Evolutionary conservation across 2,329 filamentous ascomycete genomes (phyloP).

Genomic region (Trichophyton verrucosum): DNA sequence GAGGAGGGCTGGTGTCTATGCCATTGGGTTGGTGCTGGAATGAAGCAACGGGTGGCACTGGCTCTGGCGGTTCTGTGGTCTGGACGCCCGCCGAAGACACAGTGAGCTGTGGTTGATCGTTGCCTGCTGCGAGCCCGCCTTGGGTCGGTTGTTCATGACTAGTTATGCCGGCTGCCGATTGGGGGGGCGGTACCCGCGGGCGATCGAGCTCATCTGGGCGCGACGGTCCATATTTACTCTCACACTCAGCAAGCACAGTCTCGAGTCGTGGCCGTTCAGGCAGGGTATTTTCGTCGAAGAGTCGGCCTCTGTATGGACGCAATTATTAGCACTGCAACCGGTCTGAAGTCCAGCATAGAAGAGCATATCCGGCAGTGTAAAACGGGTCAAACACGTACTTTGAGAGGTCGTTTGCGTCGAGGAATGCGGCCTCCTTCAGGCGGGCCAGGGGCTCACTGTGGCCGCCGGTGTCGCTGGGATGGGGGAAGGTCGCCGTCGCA

Average conservation of each 20-base stretch:
- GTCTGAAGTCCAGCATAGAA: too few species aligned
- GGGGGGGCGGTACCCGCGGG: not conserved
- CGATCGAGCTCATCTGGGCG: not conserved
- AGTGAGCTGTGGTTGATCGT: not conserved
- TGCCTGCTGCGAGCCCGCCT: not conserved
- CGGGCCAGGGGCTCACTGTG: slow-evolving; percentile 40
- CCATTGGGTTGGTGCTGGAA: not conserved
- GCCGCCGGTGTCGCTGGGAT: slow-evolving; percentile 42
- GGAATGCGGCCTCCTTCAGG: slow-evolving; percentile 41
- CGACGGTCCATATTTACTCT: not conserved
- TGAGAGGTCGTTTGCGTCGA: slow-evolving; percentile 46
- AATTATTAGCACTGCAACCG: slow-evolving; percentile 5
- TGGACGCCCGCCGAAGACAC: not conserved
- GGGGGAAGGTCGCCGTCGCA: slow-evolving; percentile 51
- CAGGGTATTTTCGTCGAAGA: slow-evolving; percentile 45
- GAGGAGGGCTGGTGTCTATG: not conserved
- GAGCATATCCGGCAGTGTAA: not conserved
- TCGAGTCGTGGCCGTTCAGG: slow-evolving; percentile 22
- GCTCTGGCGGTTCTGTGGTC: not conserved
- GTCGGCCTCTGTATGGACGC: slow-evolving; percentile 36
- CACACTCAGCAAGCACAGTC: not conserved
- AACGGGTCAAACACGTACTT: slow-evolving; percentile 38
- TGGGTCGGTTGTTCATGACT: not conserved
- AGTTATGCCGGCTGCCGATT: not conserved
- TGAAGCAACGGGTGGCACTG: not conserved